phyloP scores from a whole-genome alignment of 176 grass and related monocot species.

The Eragrostis nindensis region DNA sequence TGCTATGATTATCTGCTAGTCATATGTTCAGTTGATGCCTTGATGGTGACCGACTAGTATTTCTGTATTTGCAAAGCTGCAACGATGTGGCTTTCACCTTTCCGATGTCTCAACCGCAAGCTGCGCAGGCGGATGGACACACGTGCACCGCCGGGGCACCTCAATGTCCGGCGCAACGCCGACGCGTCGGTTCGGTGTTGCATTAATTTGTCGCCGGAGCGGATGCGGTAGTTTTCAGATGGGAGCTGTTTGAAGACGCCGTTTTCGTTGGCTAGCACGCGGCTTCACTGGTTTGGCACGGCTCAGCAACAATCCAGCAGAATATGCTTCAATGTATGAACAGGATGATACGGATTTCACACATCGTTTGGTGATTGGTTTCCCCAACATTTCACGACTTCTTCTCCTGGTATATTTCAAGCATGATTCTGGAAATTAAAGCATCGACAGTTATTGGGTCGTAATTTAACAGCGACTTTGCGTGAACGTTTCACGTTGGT shows the following conservation, averaged over 20 bases:
- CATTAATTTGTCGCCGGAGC: slow-evolving; percentile 14
- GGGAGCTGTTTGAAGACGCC: slow-evolving; percentile 9
- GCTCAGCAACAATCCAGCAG: not conserved
- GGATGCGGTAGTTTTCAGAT: slow-evolving; percentile 7
- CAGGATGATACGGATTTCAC: not conserved
- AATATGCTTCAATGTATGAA: not conserved
- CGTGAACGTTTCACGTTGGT: not conserved
- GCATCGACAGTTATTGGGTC: not conserved
- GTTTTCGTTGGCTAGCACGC: not conserved
- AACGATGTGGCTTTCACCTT: not conserved
- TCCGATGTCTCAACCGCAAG: slow-evolving; percentile 16
- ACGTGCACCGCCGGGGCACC: slow-evolving; percentile 17
- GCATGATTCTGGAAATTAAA: not conserved
- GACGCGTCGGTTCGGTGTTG: not conserved
- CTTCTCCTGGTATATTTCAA: not conserved
- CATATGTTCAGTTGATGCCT: not conserved
- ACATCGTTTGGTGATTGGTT: not conserved
- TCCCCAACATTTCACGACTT: not conserved
- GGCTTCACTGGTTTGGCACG: not conserved
- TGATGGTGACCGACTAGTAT: not conserved
- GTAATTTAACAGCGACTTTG: not conserved
- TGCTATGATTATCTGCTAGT: not conserved
- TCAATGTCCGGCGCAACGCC: not conserved
- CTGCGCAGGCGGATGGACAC: not conserved
- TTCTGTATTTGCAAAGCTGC: no score